phyloP scores from a whole-genome alignment of 306 rosid species.

The Quercus agrifolia region DNA sequence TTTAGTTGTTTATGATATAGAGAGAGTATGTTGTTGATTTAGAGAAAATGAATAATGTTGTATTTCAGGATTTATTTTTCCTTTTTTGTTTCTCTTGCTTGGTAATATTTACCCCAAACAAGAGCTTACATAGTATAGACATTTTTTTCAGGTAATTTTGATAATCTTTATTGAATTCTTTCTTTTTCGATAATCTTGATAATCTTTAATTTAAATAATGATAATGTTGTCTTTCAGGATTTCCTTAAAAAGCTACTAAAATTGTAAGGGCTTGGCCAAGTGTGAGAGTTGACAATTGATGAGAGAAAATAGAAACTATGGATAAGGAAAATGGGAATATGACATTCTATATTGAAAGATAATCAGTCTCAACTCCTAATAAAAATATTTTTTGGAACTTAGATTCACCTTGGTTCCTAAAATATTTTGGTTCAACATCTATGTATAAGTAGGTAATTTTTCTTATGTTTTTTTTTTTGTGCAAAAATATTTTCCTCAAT shows the following conservation, averaged over 20 bases:
- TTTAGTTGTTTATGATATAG: not conserved
- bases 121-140: not conserved
- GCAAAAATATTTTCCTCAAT: not conserved
- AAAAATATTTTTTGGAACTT: not conserved
- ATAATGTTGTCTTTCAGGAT: too few relatives aligned
- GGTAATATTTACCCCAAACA: not conserved
- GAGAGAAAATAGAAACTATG: not conserved
- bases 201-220: too few relatives aligned
- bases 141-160: not conserved
- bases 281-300: not conserved
- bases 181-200: not conserved
- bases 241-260: not conserved
- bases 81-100: not conserved
- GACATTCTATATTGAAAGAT: not conserved
- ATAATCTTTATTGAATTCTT: not conserved
- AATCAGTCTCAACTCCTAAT: not conserved
- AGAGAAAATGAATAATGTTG: not conserved
- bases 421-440: not conserved
- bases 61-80: not conserved
- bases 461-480: too few relatives aligned
- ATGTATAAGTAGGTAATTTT: not conserved
- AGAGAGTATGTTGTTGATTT: not conserved
- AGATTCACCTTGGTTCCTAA: not conserved
- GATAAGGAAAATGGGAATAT: not conserved
- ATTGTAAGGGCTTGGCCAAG: not conserved